Evolutionary conservation across 257 asterid species (phyloP).

Genomic region (Fraxinus anomala): DNA sequence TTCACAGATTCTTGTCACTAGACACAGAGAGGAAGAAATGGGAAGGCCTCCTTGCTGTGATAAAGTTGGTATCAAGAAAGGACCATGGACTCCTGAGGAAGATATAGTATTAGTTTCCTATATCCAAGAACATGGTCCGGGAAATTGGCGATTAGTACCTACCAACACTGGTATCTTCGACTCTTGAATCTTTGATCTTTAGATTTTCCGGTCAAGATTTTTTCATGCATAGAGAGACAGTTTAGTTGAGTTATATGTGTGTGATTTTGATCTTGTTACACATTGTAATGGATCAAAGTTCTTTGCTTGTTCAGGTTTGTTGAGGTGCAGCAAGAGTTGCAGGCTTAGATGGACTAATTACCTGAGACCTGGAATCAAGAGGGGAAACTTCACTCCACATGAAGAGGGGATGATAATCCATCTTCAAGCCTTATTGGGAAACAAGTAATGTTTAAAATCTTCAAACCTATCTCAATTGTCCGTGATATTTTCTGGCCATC

Average conservation of each 20-base stretch:
- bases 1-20: constrained; percentile 32
- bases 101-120: constrained; percentile 83
- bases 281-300: neutral
- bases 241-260: neutral
- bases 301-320: constrained; percentile 45
- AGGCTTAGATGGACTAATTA: constrained; percentile 95
- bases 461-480: neutral
- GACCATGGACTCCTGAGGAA: constrained; percentile 99
- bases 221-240: neutral
- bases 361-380: constrained; percentile 92
- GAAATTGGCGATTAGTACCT: constrained; percentile 90
- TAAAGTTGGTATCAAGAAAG: constrained; percentile 87
- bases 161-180: constrained; percentile 63
- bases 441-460: constrained; percentile 61
- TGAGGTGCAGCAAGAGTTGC: constrained; percentile 99
- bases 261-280: neutral
- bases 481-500: too few species aligned
- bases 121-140: constrained; percentile 93
- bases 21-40: constrained; percentile 37
- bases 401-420: constrained; percentile 98
- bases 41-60: constrained; percentile 95
- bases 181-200: neutral
- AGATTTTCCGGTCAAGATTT: neutral
- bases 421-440: constrained; percentile 92
- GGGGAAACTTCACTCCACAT: constrained; percentile 94